Conservation (phyloP, 2,329 filamentous ascomycete species). For the Aspergillus eucalypticola region DNA sequence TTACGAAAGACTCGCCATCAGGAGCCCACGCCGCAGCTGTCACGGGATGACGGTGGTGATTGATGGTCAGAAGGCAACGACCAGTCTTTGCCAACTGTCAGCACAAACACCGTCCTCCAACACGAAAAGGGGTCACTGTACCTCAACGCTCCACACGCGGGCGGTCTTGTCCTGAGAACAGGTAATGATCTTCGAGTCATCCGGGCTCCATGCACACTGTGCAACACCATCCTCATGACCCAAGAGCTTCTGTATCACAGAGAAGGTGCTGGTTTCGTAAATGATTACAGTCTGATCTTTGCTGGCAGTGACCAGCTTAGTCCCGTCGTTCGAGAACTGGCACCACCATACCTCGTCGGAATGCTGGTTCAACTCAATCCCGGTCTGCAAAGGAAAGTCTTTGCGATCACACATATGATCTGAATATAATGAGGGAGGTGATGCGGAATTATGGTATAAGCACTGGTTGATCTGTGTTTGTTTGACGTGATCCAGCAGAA, state of each 20-base stretch:
- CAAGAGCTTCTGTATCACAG: constrained; percentile 61
- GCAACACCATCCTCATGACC: constrained; percentile 72
- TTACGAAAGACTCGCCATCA: constrained; percentile 74
- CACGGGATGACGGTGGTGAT: constrained; percentile 77
- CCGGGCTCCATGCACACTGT: constrained; percentile 87
- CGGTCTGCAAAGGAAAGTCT: constrained; percentile 73
- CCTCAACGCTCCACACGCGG: constrained; percentile 71
- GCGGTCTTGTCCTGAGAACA: constrained; percentile 75
- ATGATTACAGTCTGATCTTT: constrained; percentile 74
- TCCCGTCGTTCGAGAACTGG: constrained; percentile 85
- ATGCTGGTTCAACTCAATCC: constrained; percentile 71
- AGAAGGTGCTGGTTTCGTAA: constrained; percentile 74
- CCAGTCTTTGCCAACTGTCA: constrained; percentile 56
- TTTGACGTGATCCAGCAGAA: constrained; percentile 80
- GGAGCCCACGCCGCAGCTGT: constrained; percentile 88
- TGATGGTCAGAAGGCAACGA: constrained; percentile 61
- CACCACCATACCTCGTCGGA: constrained; percentile 88
- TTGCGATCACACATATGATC: constrained; percentile 81
- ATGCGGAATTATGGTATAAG: constrained; percentile 80
- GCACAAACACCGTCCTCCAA: background rate
- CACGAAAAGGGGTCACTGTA: constrained; percentile 35
- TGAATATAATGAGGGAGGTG: constrained; percentile 79
- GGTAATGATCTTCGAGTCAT: constrained; percentile 81
- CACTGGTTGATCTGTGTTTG: constrained; percentile 79
- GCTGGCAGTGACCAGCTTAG: constrained; percentile 78